Percentiles rank a stretch among this genome's conserved stretches.
Evolutionary conservation across 2,329 filamentous ascomycete species (phyloP).

Genomic region (Arthroderma sp.): DNA sequence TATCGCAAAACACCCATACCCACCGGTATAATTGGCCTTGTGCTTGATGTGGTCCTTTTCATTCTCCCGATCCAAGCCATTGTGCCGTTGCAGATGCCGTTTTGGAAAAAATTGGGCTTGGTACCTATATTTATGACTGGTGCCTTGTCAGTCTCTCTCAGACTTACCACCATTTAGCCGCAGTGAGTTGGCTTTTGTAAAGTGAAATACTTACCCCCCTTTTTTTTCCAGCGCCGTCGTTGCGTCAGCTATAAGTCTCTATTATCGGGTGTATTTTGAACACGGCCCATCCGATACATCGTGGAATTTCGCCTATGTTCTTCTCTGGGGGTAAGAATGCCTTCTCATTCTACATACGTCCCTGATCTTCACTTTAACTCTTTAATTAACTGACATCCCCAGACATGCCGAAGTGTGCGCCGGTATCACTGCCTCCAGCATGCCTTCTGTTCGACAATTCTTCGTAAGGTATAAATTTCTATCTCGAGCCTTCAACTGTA

Average conservation of each 20-base stretch:
- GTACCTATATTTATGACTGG: constrained; percentile 2
- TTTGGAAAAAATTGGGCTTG: neutral
- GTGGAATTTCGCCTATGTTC: constrained; percentile 2
- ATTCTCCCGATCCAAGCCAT: no score
- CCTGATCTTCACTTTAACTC: neutral
- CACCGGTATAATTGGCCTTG: neutral
- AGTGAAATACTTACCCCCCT: neutral
- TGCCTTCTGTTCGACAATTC: constrained; percentile 1
- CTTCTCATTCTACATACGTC: neutral
- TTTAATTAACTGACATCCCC: neutral
- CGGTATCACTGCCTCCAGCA: constrained; percentile 1
- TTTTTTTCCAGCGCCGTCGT: neutral
- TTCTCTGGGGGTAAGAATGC: neutral
- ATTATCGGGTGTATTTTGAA: neutral
- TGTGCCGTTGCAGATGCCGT: no score
- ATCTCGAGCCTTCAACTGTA: neutral
- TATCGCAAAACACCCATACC: neutral
- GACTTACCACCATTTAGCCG: neutral
- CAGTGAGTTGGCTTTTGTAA: neutral
- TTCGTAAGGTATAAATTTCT: neutral
- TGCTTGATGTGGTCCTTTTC: no score
- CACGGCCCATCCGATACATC: constrained; percentile 1
- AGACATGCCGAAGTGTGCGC: constrained; percentile 1
- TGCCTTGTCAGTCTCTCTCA: neutral
- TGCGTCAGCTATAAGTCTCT: neutral